Evolutionary conservation across 768 basidiomycete genomes (phyloP).

Genomic region (Lenzites betulinus): DNA sequence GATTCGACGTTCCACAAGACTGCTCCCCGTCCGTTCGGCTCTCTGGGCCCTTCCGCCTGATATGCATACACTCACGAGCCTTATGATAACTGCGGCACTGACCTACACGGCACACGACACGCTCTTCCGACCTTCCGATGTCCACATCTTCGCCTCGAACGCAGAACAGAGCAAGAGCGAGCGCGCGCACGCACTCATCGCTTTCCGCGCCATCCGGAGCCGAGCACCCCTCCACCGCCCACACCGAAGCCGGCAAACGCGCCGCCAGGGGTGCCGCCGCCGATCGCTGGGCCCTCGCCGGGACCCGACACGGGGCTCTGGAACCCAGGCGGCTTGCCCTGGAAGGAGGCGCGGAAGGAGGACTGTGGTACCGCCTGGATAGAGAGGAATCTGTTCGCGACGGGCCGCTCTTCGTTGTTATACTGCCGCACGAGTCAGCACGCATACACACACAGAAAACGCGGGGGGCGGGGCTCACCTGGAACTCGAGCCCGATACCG

Average conservation of each 20-base stretch:
- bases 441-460: background rate
- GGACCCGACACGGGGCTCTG: conserved; percentile 32
- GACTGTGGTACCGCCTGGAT: conserved; percentile 72
- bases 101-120: background rate
- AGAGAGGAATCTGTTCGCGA: conserved; percentile 78
- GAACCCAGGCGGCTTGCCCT: conserved; percentile 34
- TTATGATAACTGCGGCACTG: conserved; percentile 1
- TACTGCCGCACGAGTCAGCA: conserved; percentile 47
- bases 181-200: conserved; percentile 1
- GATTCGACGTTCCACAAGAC: background rate
- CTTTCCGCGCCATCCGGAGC: conserved; percentile 33
- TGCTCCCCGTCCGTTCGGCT: background rate
- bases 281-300: conserved; percentile 31
- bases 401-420: conserved; percentile 85
- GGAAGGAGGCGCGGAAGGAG: conserved; percentile 69
- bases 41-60: background rate
- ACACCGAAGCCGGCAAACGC: conserved; percentile 53
- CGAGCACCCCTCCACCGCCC: conserved; percentile 41
- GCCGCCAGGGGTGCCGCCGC: conserved; percentile 35
- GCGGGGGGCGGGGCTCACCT: conserved; percentile 53
- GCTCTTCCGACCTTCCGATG: background rate
- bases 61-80: background rate
- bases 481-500: conserved; percentile 86
- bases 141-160: background rate
- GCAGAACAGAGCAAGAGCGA: background rate